phyloP scores from a whole-genome alignment of 148 eudicot genomes.

The Chenopodium berlandieri region DNA sequence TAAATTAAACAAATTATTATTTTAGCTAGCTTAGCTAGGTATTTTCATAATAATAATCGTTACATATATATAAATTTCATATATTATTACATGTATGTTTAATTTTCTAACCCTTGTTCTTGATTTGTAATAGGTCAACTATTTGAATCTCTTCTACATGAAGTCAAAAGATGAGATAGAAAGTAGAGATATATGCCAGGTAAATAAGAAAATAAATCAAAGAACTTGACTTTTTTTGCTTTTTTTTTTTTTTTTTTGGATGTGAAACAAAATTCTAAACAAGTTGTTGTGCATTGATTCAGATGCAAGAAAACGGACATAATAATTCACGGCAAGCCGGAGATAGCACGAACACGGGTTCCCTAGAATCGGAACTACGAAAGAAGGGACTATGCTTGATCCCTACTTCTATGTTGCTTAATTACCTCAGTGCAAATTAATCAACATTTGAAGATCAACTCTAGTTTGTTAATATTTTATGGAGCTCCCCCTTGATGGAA shows the following conservation, averaged over 20 bases:
- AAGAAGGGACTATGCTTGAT: constrained; percentile 58
- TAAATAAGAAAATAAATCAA: background rate
- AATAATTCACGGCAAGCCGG: background rate
- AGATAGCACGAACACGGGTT: constrained; percentile 17
- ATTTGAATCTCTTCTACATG: constrained; percentile 8
- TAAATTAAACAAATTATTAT: no score
- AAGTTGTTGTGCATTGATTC: background rate
- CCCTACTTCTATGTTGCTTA: constrained; percentile 42
- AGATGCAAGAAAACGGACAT: constrained; percentile 23
- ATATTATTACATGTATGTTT: no score
- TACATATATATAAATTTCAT: background rate
- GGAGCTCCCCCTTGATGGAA: background rate
- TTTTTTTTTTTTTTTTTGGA: background rate
- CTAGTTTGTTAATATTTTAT: background rate
- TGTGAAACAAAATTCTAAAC: background rate
- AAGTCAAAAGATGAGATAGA: constrained; percentile 23
- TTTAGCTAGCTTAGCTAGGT: background rate
- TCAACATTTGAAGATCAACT: background rate
- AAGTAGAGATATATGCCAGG: constrained; percentile 2
- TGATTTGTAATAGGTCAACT: constrained; percentile 9
- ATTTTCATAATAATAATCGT: background rate
- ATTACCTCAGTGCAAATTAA: constrained; percentile 22
- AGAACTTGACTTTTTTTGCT: background rate
- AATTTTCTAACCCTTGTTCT: background rate
- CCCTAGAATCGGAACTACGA: constrained; percentile 40